Evolutionary conservation across 345 rosid species (phyloP).

Genomic region (Euphorbia peplus): DNA sequence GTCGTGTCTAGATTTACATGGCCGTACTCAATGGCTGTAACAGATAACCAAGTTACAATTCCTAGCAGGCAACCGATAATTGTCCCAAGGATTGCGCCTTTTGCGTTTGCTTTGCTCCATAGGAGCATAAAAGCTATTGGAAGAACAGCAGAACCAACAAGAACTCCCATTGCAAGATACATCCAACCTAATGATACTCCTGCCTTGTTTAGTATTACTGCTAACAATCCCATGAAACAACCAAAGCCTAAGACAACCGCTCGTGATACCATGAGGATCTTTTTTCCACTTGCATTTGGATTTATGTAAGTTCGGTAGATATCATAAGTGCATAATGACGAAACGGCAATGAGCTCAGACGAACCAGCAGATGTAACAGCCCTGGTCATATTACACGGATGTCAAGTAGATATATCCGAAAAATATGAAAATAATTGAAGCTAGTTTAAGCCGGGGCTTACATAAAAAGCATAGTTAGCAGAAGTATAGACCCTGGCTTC

Average conservation of each 20-base stretch:
- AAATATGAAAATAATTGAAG: background rate
- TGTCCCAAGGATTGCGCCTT: conserved; percentile 75
- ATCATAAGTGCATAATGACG: conserved; percentile 85
- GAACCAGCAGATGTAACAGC: conserved; percentile 97
- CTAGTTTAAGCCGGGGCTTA: conserved; percentile 35
- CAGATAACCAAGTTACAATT: conserved; percentile 65
- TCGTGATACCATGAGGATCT: conserved; percentile 71
- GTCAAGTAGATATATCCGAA: background rate
- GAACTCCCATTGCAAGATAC: conserved; percentile 92
- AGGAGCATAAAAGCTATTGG: conserved; percentile 91
- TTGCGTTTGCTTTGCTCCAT: conserved; percentile 86
- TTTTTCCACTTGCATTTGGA: conserved; percentile 66
- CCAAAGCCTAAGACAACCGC: conserved; percentile 71
- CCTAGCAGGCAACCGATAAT: conserved; percentile 67
- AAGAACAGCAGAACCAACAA: conserved; percentile 84
- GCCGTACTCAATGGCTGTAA: conserved; percentile 61
- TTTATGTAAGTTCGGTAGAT: conserved; percentile 88
- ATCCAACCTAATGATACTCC: conserved; percentile 97
- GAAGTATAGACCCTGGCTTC: conserved; percentile 81
- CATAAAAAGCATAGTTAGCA: conserved; percentile 95
- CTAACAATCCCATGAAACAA: conserved; percentile 91
- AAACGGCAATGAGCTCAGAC: conserved; percentile 81
- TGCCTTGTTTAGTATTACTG: conserved; percentile 75
- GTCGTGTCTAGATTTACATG: conserved; percentile 67
- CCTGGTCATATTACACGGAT: conserved; percentile 37